Base-by-base conservation (phyloP, 2,329 filamentous ascomycete species). In the Trichoderma sp. region DNA sequence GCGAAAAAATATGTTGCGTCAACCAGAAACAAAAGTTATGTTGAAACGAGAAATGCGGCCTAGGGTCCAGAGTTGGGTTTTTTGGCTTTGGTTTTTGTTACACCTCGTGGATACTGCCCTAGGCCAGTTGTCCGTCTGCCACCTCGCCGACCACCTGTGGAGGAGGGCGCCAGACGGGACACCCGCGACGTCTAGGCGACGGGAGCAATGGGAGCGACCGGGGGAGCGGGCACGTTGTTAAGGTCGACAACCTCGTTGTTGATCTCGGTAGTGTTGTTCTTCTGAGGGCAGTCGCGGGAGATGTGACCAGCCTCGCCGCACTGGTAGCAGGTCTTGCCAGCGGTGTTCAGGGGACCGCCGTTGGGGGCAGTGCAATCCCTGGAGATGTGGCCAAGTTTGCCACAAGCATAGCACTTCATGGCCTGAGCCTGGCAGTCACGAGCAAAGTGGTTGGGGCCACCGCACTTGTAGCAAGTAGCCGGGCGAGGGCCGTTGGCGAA, bases 351-450 rank as follows among this genome's bases (percentile, higher is more conserved):
- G 64, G 96, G 95, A 29, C 97, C 97, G 75, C 97, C 97, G 85
- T 98, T 98, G 78, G 97, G 96, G 77, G 96, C 95, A 64, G 95
- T 98, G 89, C 97, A 99, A 86, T 99, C 97, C 81, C 89, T 88
- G 12, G 94, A 97, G 85, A 98, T 98, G 87, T 98, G 95, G 69
- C 95, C 95, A 80, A 97, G 91, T 88, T 98, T 98, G 84, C 95
- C 95, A 84, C 95, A 98, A 79, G 95, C 95, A 83, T 98, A 98
- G 90, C 95, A 98, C 88, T 98, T 98, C 95, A 98, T 97, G 78
- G 95, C 94, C 86, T 98, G 95, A 80, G 97, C 95, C 89, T 98
- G 97, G 89, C 97, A 99, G 83, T 99, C 97, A 79, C 97, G 94
- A 78, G 97, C 97, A 83, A 97, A 99, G 87, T 99, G 97, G 89